Conservation (phyloP, 179 eudicot species). For the Beta macrorhiza region DNA sequence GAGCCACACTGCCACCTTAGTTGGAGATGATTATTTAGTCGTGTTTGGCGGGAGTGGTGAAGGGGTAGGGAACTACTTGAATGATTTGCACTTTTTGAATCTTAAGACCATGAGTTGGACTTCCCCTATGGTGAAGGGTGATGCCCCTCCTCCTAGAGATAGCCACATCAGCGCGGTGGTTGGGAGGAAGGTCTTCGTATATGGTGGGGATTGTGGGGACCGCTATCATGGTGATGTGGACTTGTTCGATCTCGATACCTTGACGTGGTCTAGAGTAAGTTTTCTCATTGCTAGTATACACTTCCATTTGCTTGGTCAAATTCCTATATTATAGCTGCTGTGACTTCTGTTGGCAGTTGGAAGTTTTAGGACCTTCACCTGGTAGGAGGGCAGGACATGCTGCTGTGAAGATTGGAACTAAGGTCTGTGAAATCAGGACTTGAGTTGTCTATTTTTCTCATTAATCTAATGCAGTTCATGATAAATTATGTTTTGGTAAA, state of each 20-base stretch:
- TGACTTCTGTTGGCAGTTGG: conserved; percentile 40
- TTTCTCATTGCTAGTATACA: neutral
- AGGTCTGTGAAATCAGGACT: conserved; percentile 37
- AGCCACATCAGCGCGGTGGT: conserved; percentile 67
- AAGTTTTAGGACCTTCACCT: conserved; percentile 59
- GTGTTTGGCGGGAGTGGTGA: conserved; percentile 96
- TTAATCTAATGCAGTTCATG: neutral
- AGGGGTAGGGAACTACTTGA: conserved; percentile 77
- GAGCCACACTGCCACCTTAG: conserved; percentile 78
- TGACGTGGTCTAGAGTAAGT: conserved; percentile 72
- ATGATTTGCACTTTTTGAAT: conserved; percentile 74
- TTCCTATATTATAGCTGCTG: conserved; percentile 2
- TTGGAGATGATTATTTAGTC: conserved; percentile 54
- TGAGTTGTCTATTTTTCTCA: neutral
- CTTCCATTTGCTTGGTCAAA: neutral
- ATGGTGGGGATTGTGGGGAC: conserved; percentile 93
- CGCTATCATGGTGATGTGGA: conserved; percentile 74
- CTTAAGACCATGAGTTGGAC: conserved; percentile 73
- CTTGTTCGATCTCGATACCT: conserved; percentile 53
- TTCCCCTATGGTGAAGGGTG: conserved; percentile 49
- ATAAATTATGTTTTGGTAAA: neutral
- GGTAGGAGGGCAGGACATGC: conserved; percentile 91
- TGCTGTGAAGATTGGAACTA: conserved; percentile 61
- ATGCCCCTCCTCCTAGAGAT: conserved; percentile 68
- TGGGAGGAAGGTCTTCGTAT: conserved; percentile 56